Conservation (phyloP, 352 stramenopile genomes). For the Phytophthora rubi region DNA sequence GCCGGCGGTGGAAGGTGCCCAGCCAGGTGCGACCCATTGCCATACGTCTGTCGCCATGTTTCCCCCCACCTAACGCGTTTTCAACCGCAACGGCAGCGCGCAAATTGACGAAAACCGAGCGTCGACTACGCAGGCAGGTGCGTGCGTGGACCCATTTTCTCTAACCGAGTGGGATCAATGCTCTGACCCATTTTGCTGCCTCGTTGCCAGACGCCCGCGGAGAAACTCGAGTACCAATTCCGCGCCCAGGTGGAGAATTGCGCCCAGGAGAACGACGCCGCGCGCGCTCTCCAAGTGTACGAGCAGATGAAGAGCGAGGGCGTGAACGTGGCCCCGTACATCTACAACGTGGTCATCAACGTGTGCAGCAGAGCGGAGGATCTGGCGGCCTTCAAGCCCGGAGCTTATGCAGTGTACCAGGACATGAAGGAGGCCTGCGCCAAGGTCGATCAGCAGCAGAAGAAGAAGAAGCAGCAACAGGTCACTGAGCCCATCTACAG, state of each 20-base stretch:
- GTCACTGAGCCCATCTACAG: conserved; percentile 72
- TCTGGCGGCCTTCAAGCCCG: conserved; percentile 35
- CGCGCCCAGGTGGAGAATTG: conserved; percentile 53
- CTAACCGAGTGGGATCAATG: background rate
- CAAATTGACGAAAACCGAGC: conserved; percentile 48
- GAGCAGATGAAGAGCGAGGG: conserved; percentile 52
- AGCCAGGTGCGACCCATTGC: conserved; percentile 24
- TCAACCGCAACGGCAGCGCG: conserved; percentile 2
- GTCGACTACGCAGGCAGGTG: conserved; percentile 60
- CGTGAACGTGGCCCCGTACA: conserved; percentile 47
- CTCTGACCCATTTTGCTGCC: conserved; percentile 1
- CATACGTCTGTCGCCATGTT: background rate
- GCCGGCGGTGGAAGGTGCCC: conserved; percentile 1
- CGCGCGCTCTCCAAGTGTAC: conserved; percentile 53
- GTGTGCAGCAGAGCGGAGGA: conserved; percentile 59
- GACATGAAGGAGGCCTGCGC: conserved; percentile 63
- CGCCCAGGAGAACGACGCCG: conserved; percentile 46
- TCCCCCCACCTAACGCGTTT: background rate
- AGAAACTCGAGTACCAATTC: conserved; percentile 49
- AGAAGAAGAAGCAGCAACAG: background rate
- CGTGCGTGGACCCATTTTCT: background rate
- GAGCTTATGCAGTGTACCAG: conserved; percentile 64
- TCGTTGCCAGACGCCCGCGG: conserved; percentile 44
- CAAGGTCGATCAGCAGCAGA: conserved; percentile 19
- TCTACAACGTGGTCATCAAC: conserved; percentile 71